These are phyloP conservation scores for Neoscytalidium dimidiatum DNA, from an alignment of 2,329 filamentous ascomycete genomes.

Conservation along the genomic window DNA sequence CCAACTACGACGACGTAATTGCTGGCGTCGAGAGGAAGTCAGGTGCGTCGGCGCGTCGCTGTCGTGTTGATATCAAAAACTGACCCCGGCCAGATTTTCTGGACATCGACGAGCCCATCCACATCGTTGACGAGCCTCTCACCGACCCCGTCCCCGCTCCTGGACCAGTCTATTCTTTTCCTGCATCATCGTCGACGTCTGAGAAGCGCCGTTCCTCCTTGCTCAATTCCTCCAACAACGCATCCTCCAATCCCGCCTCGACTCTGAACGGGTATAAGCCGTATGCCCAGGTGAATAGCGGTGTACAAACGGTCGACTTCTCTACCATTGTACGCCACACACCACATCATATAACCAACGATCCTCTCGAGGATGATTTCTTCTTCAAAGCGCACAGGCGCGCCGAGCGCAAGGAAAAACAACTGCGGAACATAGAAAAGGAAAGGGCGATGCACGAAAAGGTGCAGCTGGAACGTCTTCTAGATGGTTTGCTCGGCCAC, in stretches of 20 bases:
- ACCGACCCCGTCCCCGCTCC: background rate
- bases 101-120: slow-evolving; percentile 70
- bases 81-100: slow-evolving; percentile 62
- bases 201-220: slow-evolving; percentile 6
- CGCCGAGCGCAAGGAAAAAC: slow-evolving; percentile 67
- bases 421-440: slow-evolving; percentile 67
- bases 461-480: slow-evolving; percentile 63
- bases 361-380: slow-evolving; percentile 58
- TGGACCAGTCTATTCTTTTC: background rate
- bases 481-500: slow-evolving; percentile 83
- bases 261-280: slow-evolving; percentile 18
- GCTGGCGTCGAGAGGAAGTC: slow-evolving; percentile 78
- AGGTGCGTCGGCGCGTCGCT: slow-evolving; percentile 54
- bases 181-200: background rate
- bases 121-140: slow-evolving; percentile 63
- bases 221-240: background rate
- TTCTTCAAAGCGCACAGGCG: slow-evolving; percentile 62
- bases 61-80: background rate
- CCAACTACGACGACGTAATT: slow-evolving; percentile 92
- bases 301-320: slow-evolving; percentile 46
- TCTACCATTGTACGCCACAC: slow-evolving; percentile 37
- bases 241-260: slow-evolving; percentile 5
- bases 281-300: slow-evolving; percentile 20
- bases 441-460: slow-evolving; percentile 68
- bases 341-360: slow-evolving; percentile 37